These are phyloP conservation scores for Pichia sp. DNA, from an alignment of 1,139 yeast genomes.

Conservation along the genomic window DNA sequence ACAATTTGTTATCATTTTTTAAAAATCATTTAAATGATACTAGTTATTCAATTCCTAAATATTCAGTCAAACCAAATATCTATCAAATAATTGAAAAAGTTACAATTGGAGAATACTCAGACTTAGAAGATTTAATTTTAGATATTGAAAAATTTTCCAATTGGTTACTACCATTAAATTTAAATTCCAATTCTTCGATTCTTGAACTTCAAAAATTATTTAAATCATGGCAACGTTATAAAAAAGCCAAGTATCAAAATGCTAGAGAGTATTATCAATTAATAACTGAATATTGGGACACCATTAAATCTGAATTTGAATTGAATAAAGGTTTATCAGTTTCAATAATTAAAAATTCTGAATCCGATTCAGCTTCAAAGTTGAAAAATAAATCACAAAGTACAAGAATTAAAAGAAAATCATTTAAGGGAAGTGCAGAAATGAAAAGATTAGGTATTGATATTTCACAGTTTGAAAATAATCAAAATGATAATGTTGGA, in stretches of 20 bases:
- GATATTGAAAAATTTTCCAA: slow-evolving; percentile 28
- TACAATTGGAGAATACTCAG: slow-evolving; percentile 23
- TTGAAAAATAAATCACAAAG: not conserved
- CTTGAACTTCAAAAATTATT: slow-evolving; percentile 9
- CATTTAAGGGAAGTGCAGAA: slow-evolving; percentile 2
- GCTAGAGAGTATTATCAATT: slow-evolving; percentile 6
- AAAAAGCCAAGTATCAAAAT: slow-evolving; percentile 11
- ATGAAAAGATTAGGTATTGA: slow-evolving; percentile 12
- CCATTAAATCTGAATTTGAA: not conserved
- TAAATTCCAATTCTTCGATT: slow-evolving; percentile 4
- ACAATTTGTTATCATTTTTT: slow-evolving; percentile 10
- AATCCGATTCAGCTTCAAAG: too few species aligned
- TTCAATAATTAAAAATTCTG: not conserved
- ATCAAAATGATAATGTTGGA: not conserved
- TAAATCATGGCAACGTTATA: slow-evolving; percentile 15
- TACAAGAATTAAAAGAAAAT: not conserved
- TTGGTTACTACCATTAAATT: slow-evolving; percentile 14
- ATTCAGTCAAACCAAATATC: slow-evolving; percentile 15
- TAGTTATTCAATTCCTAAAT: slow-evolving; percentile 7
- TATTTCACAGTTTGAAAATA: slow-evolving; percentile 1
- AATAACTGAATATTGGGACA: slow-evolving; percentile 1
- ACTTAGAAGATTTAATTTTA: slow-evolving; percentile 26
- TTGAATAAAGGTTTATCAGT: not conserved
- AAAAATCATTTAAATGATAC: slow-evolving; percentile 1
- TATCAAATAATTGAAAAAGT: slow-evolving; percentile 26